Evolutionary conservation across 2,329 filamentous ascomycete species (phyloP), one percentile per base, ranked within the genome.

Genomic region (Diaporthe citrichinensis): DNA sequence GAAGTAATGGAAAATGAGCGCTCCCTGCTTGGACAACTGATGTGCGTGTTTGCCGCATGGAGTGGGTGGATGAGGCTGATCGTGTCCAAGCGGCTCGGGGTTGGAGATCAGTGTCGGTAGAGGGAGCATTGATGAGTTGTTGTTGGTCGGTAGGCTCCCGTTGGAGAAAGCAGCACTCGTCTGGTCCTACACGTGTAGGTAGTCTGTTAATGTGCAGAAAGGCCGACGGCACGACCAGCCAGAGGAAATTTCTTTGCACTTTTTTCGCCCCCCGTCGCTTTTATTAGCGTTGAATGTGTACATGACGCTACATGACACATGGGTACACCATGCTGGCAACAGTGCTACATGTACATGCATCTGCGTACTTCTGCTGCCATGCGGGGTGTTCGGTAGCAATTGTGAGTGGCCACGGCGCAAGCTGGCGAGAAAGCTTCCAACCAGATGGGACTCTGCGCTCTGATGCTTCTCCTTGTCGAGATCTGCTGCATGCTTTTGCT

Each of bases 341-440:
- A 15, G 28, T 23, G 28, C 61, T 25, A 25, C 61, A 65, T 51
- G 23, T 25, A 53, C 46, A 41, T 36, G 61, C 41, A 49, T 3
- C 23, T 31, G 28, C 58, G n/a, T 41, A 44, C 39, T 28, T 41
- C 58, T 62, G 58, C 39, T 44, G 36, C 20, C 20, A 65, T 49
- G 65, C 65, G 65, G 65, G 65, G 65, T 55, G 65, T 55, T 69
- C 65, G 65, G 65, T 20, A 69, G 65, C 65, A 55, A 41, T 41
- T 28, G 65, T 69, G 46, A 69, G 17, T 69, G 65, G 65, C 49
- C 65, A 41, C 34, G 10, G 46, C n/a, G 34, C 65, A n/a, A 28
- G 46, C 34, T 69, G 65, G 65, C 49, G n/a, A 41, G 14, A 68
- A 69, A 68, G 65, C 65, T 68, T 68, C 65, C 65, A 68, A 68